Base-by-base conservation (phyloP, 164 flowering plant genomes). In the Annona cherimola region DNA sequence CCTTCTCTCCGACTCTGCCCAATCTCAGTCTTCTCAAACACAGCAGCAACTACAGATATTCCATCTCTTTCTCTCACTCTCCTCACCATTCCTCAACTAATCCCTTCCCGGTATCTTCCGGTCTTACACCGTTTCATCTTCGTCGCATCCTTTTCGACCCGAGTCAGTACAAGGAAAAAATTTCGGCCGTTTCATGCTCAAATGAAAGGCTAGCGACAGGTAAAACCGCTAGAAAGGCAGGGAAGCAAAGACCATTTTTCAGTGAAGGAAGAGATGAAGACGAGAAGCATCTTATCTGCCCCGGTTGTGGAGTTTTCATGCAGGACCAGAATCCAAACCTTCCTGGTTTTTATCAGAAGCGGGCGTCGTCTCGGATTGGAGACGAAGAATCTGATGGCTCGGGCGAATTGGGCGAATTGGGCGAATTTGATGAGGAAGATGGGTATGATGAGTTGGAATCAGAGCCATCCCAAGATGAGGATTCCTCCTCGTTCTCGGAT, bases 301-400 rank as follows among this genome's bases (percentile, higher is more conserved):
- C 97, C 42, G 99, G 99, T 66, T 91, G 99, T 86, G 98, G 99
- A 14, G 85, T 96, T 70, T 89, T 87, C 81, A 91, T 93, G 97
- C 99, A 96, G 72, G 90, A 91, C 69, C 66, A 73, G n/a, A 87
- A 93, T 81, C 95, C 96, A 1, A 84, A 86, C 72, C 77, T 83
- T 67, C 99, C 96, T 71, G 99, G 99, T 61, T 96, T 78, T 83
- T 96, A 79, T 75, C 77, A 87, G 70, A 75, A 85, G 80, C 83
- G 84, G 72, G 78, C 74, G 68, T 72, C 75, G 1, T 3, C 35
- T 40, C 54, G 64, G 14, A 65, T 64, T 55, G 26, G 7, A 5
- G 77, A 75, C 20, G 73, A 69, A 62, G 40, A 41, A 4, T 42
- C 50, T 3, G 68, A 61, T 41, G 71, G 60, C 4, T 83, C 75